Conservation (phyloP, 306 rosid genomes). For the Medicago truncatula region MtrunA17r5.0-ANR NC_053042.1:12393001-12393500, state of each 20-base stretch:
- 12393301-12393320: too few relatives aligned
- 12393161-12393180: background rate
- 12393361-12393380: too few relatives aligned
- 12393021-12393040: constrained; percentile 48
- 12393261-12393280: too few relatives aligned
- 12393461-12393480: too few relatives aligned
- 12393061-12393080: background rate
- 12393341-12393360: too few relatives aligned
- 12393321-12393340: too few relatives aligned
- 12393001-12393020: constrained; percentile 64
- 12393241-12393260: constrained; percentile 10
- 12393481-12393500: too few relatives aligned
- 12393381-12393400: too few relatives aligned
- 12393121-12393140: constrained; percentile 18
- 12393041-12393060: constrained; percentile 18
- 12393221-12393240: background rate
- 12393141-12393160: background rate
- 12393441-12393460: too few relatives aligned
- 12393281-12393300: too few relatives aligned
- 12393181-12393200: background rate
- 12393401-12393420: too few relatives aligned
- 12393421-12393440: too few relatives aligned
- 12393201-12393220: constrained; percentile 8
- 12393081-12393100: background rate
- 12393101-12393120: constrained; percentile 31